Base-by-base conservation (phyloP, 306 rosid species). In the Citrullus amarus region DNA sequence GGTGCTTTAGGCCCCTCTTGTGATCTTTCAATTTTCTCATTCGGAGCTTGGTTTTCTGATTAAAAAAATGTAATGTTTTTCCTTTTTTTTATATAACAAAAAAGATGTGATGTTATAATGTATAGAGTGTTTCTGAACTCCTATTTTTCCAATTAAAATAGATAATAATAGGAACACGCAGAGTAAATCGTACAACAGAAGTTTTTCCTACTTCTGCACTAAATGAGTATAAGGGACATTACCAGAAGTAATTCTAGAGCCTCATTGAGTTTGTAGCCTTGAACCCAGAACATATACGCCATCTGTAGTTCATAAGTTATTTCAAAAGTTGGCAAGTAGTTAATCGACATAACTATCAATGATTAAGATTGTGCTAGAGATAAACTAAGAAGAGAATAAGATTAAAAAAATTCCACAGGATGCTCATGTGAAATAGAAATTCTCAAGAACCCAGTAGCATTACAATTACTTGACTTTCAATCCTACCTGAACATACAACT, bases 271-370 rank as follows among this genome's bases (percentile, higher is more conserved):
- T 82, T 82, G 82, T 96, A 92, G 80, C 96, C 98, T 76, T 81
- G 90, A 84, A 91, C 90, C 99, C 99, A 96, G 86, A 86, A 92
- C 97, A 96, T 90, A 81, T 90, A 91, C 57, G 99, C 93, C 91
- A 92, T 67, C 99, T 95, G 97, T 76, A 84, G 85, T 55, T 41
- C 77, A 83, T 80, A 84, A 53, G 79, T 85, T 22, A 81, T 65
- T 68, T 88, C 28, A 61, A 78, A 38, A 43, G 62, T 68, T 62
- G 22, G 39, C 34, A 78, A 62, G 57, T 62, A 59, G 15, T 53
- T 32, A 73, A 73, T 32, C 78, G 2, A 32, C 55, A 50, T 32
- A 30, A 16, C 16, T 51, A 73, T 72, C 28, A 51, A 69, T 69
- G 6, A 10, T 20, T 74, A 30, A 55, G 48, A 53, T 30, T 48